These are phyloP conservation scores for Fomitopsis palustris DNA, from an alignment of 1,284 basidiomycete genomes.

Conservation along the genomic window DNA sequence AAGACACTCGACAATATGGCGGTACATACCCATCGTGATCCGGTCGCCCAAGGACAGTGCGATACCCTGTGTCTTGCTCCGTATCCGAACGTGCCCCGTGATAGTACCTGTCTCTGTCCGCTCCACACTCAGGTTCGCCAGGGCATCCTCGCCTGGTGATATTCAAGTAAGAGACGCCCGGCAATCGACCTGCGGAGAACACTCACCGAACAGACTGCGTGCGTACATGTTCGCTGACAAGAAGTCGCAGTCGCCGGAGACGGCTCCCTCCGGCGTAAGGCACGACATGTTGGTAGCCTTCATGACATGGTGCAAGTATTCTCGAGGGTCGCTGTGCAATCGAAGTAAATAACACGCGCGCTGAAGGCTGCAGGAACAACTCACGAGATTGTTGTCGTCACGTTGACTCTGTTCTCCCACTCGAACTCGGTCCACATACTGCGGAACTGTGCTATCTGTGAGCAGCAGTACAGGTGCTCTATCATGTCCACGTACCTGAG, in stretches of 20 bases:
- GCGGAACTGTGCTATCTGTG: constrained; percentile 61
- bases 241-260: constrained; percentile 92
- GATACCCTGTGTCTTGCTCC: constrained; percentile 94
- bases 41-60: constrained; percentile 91
- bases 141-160: constrained; percentile 82
- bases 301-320: constrained; percentile 89
- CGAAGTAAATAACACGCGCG: too few relatives aligned
- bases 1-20: background rate
- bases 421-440: constrained; percentile 99
- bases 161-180: background rate
- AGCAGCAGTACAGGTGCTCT: constrained; percentile 2
- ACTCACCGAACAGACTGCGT: constrained; percentile 80
- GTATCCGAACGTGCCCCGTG: constrained; percentile 88
- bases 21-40: constrained; percentile 76
- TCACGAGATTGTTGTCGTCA: constrained; percentile 78
- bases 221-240: constrained; percentile 94
- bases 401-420: constrained; percentile 97
- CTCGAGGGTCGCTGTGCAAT: constrained; percentile 62
- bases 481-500: constrained; percentile 58
- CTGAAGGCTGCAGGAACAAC: too few relatives aligned
- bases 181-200: background rate
- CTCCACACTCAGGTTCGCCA: constrained; percentile 96
- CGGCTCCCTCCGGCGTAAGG: constrained; percentile 89
- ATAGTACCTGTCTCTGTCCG: constrained; percentile 79
- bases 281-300: constrained; percentile 94